phyloP scores from a whole-genome alignment of 2,329 filamentous ascomycete species.

The Cercospora brassicicola region DNA sequence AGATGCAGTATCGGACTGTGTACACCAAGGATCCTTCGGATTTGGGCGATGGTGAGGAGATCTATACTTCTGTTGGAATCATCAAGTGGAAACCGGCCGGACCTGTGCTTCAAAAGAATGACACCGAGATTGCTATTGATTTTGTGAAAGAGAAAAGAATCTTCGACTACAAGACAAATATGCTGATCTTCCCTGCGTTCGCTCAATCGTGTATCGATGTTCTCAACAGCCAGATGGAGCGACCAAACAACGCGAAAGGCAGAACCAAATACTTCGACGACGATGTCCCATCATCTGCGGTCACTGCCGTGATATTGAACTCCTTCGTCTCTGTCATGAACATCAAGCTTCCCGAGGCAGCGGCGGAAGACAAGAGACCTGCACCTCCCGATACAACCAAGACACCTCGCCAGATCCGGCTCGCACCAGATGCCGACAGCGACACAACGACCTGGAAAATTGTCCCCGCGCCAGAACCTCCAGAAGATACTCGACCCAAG shows the following conservation, averaged over 20 bases:
- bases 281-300: background rate
- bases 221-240: slow-evolving; percentile 6
- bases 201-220: slow-evolving; percentile 8
- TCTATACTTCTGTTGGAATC: background rate
- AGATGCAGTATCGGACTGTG: slow-evolving; percentile 1
- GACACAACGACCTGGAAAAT: slow-evolving; percentile 2
- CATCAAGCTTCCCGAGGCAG: background rate
- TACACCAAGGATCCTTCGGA: slow-evolving; percentile 2
- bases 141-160: background rate
- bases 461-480: background rate
- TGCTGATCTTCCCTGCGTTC: slow-evolving; percentile 7
- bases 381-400: slow-evolving; percentile 2
- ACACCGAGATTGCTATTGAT: background rate
- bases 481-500: background rate
- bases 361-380: background rate
- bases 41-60: background rate
- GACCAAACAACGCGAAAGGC: background rate
- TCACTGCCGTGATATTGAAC: slow-evolving; percentile 7
- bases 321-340: slow-evolving; percentile 16
- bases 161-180: slow-evolving; percentile 10
- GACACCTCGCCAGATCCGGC: slow-evolving; percentile 4
- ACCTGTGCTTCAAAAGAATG: background rate
- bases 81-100: slow-evolving; percentile 2
- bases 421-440: background rate
- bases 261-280: slow-evolving; percentile 10